Conservation (phyloP, 108 stramenopile genomes). For the Asterionellopsis glacialis region DNA sequence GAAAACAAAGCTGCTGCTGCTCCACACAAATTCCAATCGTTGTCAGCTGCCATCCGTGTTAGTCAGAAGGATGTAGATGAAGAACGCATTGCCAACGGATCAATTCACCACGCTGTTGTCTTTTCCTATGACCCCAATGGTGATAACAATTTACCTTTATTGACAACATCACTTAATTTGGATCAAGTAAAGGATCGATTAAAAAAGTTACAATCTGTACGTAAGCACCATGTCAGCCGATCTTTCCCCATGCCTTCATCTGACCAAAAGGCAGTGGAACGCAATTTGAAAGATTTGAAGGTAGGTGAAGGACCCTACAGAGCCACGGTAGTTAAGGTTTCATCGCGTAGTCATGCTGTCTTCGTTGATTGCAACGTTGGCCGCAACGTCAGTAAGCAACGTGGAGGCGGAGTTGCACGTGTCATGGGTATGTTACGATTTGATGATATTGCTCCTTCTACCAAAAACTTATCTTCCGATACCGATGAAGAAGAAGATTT, state of each 20-base stretch:
- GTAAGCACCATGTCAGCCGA: background rate
- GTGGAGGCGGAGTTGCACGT: slow-evolving; percentile 33
- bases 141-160: slow-evolving; percentile 60
- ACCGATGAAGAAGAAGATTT: slow-evolving; percentile 21
- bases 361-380: slow-evolving; percentile 77
- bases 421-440: slow-evolving; percentile 68
- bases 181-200: slow-evolving; percentile 25
- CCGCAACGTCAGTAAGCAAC: slow-evolving; percentile 21
- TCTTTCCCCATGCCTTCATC: background rate
- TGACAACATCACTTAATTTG: slow-evolving; percentile 62
- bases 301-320: slow-evolving; percentile 66
- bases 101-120: slow-evolving; percentile 57
- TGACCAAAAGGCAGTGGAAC: slow-evolving; percentile 15
- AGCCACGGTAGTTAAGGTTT: slow-evolving; percentile 67
- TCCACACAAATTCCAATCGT: slow-evolving; percentile 29
- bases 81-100: slow-evolving; percentile 48
- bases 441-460: slow-evolving; percentile 34
- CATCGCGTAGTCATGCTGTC: slow-evolving; percentile 42
- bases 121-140: slow-evolving; percentile 58
- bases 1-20: background rate
- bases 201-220: slow-evolving; percentile 8
- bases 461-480: slow-evolving; percentile 4
- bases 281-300: slow-evolving; percentile 30
- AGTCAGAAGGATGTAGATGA: slow-evolving; percentile 46
- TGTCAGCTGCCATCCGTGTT: slow-evolving; percentile 72